Conservation (phyloP, 192 early-diverging fungal genomes). For the Entomortierella beljakovae region DNA sequence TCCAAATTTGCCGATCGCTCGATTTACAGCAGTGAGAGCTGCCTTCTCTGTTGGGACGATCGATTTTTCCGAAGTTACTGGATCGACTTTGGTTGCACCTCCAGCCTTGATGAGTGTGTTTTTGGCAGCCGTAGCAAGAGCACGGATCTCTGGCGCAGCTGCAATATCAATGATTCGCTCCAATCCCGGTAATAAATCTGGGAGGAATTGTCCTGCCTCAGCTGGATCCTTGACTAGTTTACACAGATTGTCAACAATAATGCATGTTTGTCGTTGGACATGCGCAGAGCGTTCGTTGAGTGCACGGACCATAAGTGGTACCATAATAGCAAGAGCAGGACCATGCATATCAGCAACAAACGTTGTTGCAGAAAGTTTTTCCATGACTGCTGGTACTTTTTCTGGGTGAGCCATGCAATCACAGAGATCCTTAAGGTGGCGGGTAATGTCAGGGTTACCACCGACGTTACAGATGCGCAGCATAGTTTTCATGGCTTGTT, state of each 20-base stretch:
- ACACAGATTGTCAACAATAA: slow-evolving; percentile 89
- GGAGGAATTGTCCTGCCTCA: slow-evolving; percentile 82
- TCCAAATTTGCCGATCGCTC: slow-evolving; percentile 56
- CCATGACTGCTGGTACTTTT: slow-evolving; percentile 78
- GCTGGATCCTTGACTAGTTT: slow-evolving; percentile 87
- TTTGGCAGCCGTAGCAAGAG: slow-evolving; percentile 68
- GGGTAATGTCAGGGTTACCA: slow-evolving; percentile 80
- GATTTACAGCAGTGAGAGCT: slow-evolving; percentile 56
- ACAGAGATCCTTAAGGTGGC: slow-evolving; percentile 77
- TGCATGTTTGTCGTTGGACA: slow-evolving; percentile 75
- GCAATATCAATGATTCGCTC: slow-evolving; percentile 78
- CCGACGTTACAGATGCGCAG: slow-evolving; percentile 75
- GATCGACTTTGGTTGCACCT: slow-evolving; percentile 56
- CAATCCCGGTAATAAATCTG: slow-evolving; percentile 76
- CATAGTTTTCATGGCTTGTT: slow-evolving; percentile 71
- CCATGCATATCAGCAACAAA: slow-evolving; percentile 83
- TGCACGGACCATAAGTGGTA: slow-evolving; percentile 77
- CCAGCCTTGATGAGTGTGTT: slow-evolving; percentile 77
- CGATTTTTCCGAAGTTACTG: slow-evolving; percentile 13
- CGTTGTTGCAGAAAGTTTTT: slow-evolving; percentile 80
- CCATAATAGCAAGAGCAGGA: slow-evolving; percentile 83
- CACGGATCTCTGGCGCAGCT: slow-evolving; percentile 80
- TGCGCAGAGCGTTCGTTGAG: slow-evolving; percentile 72
- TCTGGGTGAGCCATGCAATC: slow-evolving; percentile 82
- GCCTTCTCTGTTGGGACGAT: slow-evolving; percentile 52